Evolutionary conservation across 768 basidiomycete species (phyloP).

Genomic region (Phylloporus arenicola): DNA sequence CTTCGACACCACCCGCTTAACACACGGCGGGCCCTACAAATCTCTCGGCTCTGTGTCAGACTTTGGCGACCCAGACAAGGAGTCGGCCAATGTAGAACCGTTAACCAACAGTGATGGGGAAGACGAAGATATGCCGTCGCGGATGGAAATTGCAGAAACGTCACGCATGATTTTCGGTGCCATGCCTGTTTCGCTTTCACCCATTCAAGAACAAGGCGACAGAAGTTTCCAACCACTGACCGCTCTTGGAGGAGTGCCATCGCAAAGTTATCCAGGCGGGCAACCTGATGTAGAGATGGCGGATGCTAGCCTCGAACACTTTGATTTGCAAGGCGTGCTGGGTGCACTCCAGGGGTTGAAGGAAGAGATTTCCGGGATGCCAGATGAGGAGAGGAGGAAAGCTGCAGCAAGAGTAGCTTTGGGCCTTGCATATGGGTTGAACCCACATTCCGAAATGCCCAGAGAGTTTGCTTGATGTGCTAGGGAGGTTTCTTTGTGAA

Average conservation of each 20-base stretch:
- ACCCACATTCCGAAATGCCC: slow-evolving; percentile 1
- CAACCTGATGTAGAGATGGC: slow-evolving; percentile 24
- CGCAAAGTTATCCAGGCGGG: slow-evolving; percentile 22
- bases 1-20: slow-evolving; percentile 16
- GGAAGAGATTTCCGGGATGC: slow-evolving; percentile 66
- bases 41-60: slow-evolving; percentile 59
- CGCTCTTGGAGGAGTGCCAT: slow-evolving; percentile 7
- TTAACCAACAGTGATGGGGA: slow-evolving; percentile 2
- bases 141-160: slow-evolving; percentile 44
- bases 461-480: slow-evolving; percentile 8
- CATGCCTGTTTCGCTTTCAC: slow-evolving; percentile 13
- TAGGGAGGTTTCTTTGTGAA: not conserved
- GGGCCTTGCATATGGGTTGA: slow-evolving; percentile 64
- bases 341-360: slow-evolving; percentile 63
- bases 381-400: slow-evolving; percentile 53
- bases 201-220: slow-evolving; percentile 10
- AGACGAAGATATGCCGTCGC: slow-evolving; percentile 40
- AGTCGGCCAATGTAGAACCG: slow-evolving; percentile 17
- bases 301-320: slow-evolving; percentile 41
- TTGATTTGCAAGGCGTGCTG: slow-evolving; percentile 61
- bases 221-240: not conserved
- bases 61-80: slow-evolving; percentile 42
- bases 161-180: slow-evolving; percentile 48
- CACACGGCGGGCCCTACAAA: slow-evolving; percentile 35
- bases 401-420: slow-evolving; percentile 71